A percentile compares a stretch with the other conserved stretches of the same genome.
phyloP scores from a whole-genome alignment of 495 filamentous ascomycete genomes.

The Penicillium lividum region DNA sequence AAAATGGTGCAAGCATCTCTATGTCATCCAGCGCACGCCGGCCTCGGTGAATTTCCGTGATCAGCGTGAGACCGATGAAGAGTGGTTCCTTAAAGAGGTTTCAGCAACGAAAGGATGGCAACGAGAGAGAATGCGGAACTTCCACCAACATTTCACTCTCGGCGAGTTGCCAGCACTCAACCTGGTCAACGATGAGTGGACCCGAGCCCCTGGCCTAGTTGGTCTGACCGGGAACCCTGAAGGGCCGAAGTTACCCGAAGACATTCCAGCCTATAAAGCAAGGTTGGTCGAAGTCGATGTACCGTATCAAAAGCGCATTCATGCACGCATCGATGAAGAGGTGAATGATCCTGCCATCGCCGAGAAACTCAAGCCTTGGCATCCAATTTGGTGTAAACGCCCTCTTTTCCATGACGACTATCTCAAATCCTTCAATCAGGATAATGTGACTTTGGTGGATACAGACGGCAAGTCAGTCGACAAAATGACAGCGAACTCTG shows the following conservation, averaged over 20 bases:
- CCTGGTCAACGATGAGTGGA: slow-evolving; percentile 47
- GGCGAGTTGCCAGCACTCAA: slow-evolving; percentile 16
- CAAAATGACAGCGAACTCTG: slow-evolving; percentile 16
- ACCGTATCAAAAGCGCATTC: slow-evolving; percentile 2
- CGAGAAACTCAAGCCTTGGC: slow-evolving; percentile 33
- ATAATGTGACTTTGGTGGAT: slow-evolving; percentile 32
- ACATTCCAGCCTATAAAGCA: neutral
- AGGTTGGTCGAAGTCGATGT: slow-evolving; percentile 11
- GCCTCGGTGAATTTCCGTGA: slow-evolving; percentile 49
- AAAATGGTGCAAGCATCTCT: slow-evolving; percentile 32
- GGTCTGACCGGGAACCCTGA: slow-evolving; percentile 3
- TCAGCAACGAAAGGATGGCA: slow-evolving; percentile 47
- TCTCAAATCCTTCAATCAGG: slow-evolving; percentile 33
- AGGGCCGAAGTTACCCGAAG: neutral
- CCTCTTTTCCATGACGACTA: slow-evolving; percentile 35
- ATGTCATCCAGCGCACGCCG: slow-evolving; percentile 55
- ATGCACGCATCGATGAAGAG: neutral
- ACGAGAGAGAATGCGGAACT: slow-evolving; percentile 15
- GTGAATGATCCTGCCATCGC: slow-evolving; percentile 24
- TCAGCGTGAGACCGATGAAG: slow-evolving; percentile 49
- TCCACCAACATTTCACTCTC: slow-evolving; percentile 29
- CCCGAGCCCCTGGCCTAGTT: slow-evolving; percentile 18
- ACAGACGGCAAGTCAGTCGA: slow-evolving; percentile 28
- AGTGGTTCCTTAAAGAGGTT: slow-evolving; percentile 44
- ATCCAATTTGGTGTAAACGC: slow-evolving; percentile 35